Percentiles rank a stretch among this genome's conserved stretches.
phyloP scores from a whole-genome alignment of 2,329 filamentous ascomycete species.

The Paracamarosporium sp. region DNA sequence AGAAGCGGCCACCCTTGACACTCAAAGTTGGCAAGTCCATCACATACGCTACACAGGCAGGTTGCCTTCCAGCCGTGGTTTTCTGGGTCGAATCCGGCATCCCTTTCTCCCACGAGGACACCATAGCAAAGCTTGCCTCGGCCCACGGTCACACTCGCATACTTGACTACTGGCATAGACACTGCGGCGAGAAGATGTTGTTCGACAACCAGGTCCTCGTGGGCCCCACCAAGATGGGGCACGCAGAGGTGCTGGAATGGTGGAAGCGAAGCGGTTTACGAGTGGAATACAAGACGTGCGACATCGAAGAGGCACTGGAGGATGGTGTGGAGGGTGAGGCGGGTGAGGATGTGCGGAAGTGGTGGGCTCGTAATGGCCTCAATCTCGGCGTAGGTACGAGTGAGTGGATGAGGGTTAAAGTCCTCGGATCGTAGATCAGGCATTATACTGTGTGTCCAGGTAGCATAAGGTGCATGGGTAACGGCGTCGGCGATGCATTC shows the following conservation, averaged over 20 bases:
- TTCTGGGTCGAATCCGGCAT: constrained; percentile 91
- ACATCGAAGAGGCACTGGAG: constrained; percentile 93
- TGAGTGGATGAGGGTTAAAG: constrained; percentile 87
- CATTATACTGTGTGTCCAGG: neutral
- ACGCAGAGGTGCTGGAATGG: constrained; percentile 87
- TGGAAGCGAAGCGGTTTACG: constrained; percentile 79
- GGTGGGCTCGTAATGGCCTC: constrained; percentile 87
- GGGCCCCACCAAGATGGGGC: constrained; percentile 85
- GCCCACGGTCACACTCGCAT: constrained; percentile 85
- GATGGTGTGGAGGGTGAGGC: constrained; percentile 75
- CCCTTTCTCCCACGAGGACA: constrained; percentile 79
- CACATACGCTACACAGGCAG: constrained; percentile 82
- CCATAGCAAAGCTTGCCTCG: constrained; percentile 82
- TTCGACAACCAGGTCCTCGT: constrained; percentile 86
- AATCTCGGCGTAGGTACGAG: constrained; percentile 83
- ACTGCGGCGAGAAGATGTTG: constrained; percentile 77
- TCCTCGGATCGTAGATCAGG: constrained; percentile 55
- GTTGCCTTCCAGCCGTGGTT: constrained; percentile 75
- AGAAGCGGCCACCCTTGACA: constrained; percentile 48
- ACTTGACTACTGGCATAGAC: constrained; percentile 79
- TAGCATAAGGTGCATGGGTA: neutral
- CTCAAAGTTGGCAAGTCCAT: constrained; percentile 86
- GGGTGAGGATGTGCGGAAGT: constrained; percentile 75
- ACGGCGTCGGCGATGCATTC: neutral
- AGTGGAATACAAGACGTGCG: constrained; percentile 93